phyloP scores from a whole-genome alignment of 495 filamentous ascomycete species.

The Penicillium bovifimosum region DNA sequence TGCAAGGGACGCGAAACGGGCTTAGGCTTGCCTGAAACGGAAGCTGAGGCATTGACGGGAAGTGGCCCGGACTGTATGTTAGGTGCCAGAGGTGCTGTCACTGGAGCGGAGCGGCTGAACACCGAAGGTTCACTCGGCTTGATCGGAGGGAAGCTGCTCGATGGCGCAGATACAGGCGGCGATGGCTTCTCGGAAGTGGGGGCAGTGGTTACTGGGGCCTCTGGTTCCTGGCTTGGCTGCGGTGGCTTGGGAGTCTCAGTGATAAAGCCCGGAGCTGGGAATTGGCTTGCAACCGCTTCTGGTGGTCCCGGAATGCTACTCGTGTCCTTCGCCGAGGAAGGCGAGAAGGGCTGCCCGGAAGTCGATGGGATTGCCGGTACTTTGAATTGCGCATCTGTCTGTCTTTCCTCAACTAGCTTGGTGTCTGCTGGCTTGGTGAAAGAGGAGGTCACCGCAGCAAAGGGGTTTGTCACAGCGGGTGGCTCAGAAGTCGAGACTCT shows the following conservation, averaged over 20 bases:
- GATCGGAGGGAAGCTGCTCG: neutral
- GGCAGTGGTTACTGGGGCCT: neutral
- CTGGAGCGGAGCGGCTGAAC: neutral
- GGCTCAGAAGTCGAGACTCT: neutral
- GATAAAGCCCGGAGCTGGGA: neutral
- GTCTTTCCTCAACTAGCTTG: too few species aligned
- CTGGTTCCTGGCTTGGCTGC: neutral
- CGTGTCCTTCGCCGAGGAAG: neutral
- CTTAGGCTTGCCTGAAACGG: neutral
- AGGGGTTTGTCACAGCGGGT: neutral
- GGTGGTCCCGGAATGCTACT: neutral
- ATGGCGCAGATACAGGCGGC: neutral
- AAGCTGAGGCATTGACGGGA: neutral
- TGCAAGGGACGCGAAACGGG: neutral
- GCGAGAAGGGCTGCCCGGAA: neutral
- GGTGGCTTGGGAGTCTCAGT: neutral
- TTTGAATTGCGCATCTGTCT: neutral
- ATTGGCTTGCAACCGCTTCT: neutral
- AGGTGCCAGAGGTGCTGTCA: neutral
- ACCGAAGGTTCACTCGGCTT: neutral
- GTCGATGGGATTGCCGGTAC: neutral
- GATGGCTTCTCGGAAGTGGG: neutral
- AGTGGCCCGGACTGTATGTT: neutral
- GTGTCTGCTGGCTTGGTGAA: constrained; percentile 10
- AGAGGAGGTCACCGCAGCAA: constrained; percentile 9